Base-by-base conservation (phyloP, 805 yeast genomes). In the Ogataea nitratoaversa region DNA sequence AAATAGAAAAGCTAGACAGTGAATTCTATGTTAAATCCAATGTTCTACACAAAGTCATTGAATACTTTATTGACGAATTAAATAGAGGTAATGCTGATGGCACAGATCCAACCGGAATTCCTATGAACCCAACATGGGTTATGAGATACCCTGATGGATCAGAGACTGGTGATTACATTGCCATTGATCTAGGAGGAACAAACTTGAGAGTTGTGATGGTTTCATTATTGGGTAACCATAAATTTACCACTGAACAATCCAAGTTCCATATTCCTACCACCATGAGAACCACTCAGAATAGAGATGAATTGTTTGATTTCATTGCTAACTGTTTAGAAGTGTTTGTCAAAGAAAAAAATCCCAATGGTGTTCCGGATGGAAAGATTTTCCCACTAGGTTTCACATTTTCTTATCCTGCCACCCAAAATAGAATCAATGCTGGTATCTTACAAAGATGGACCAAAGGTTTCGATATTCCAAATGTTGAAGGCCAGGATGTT, bases 391-490 rank as follows among this genome's bases (percentile, higher is more conserved):
- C 95, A 46, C 74, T 93, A 54, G 98, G 99, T 37, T 93, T 93
- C 78, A 93, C 99, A 29, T 93, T 93, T 72, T 84, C 95, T 9
- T 93, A 85, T 71, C 99, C 99, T 22, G 84, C 85, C 37, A 68
- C 84, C 27, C 99, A 93, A 68, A 62, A 70, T 49, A 82, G 82
- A 49, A 88, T 93, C 61, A 82, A 86, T 69, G 73, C 78, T 50
- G 99, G 99, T 65, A 64, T 86, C 44, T 75, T 91, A 63, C 96
- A 90, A 73, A 79, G 95, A 66, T 93, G 99, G 99, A 93, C 99
- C 48, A 93, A 93, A 71, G 99, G 99, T 50, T 93, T 86, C 68
- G 96, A 93, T 65, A 89, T 93, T 54, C 87, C 82, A 40, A 86
- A 85, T 47, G 97, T 93, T 41, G 99, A 93, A 70, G 97, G 97